Evolutionary conservation across 805 yeast genomes (phyloP).

Genomic region (Barnettozyma wickerhamii): DNA sequence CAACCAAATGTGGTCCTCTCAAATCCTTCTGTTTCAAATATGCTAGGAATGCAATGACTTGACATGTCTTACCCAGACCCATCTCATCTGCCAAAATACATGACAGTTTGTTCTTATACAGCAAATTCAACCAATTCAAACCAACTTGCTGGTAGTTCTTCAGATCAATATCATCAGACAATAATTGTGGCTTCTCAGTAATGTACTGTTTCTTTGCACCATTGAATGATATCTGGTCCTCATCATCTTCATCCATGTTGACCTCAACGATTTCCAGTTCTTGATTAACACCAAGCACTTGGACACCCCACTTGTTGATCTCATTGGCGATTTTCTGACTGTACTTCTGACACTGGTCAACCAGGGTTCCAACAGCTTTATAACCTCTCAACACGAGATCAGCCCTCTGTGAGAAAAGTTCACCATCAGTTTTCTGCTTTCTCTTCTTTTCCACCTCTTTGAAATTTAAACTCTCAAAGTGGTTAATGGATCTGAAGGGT

Average conservation of each 20-base stretch:
- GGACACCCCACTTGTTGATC: slow-evolving; percentile 87
- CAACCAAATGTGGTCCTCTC: slow-evolving; percentile 84
- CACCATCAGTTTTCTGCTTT: slow-evolving; percentile 59
- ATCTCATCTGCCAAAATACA: slow-evolving; percentile 97
- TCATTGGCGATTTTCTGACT: slow-evolving; percentile 69
- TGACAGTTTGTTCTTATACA: slow-evolving; percentile 74
- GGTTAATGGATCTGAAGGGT: slow-evolving; percentile 61
- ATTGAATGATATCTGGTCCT: slow-evolving; percentile 24
- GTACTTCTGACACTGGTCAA: slow-evolving; percentile 73
- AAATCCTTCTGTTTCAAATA: slow-evolving; percentile 65
- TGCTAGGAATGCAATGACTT: slow-evolving; percentile 89
- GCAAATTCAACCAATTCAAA: slow-evolving; percentile 81
- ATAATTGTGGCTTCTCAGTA: slow-evolving; percentile 63
- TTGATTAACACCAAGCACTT: slow-evolving; percentile 55
- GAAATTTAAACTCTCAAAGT: slow-evolving; percentile 56
- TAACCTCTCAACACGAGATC: slow-evolving; percentile 76
- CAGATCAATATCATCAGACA: slow-evolving; percentile 60
- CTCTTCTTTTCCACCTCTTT: slow-evolving; percentile 28
- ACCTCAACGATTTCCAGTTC: slow-evolving; percentile 63
- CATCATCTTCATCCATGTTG: slow-evolving; percentile 30
- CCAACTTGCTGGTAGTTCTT: slow-evolving; percentile 97
- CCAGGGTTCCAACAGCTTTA: slow-evolving; percentile 90
- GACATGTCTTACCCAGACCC: slow-evolving; percentile 98
- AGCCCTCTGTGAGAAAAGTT: slow-evolving; percentile 66
- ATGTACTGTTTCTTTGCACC: slow-evolving; percentile 40